phyloP scores from a whole-genome alignment of 2,329 filamentous ascomycete genomes.

The Diatrype stigma region DNA sequence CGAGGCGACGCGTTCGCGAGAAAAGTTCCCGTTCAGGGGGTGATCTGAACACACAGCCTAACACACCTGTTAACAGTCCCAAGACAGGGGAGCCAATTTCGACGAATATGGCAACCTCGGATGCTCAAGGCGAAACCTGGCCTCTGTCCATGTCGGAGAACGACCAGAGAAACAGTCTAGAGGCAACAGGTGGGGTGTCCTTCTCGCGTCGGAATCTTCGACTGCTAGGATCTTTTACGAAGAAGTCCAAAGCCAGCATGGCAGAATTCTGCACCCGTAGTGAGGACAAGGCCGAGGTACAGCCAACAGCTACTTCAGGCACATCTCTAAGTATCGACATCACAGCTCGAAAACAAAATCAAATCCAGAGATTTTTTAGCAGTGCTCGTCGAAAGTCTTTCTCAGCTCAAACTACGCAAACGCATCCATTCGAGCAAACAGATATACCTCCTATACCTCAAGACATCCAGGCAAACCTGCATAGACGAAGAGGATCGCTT shows the following conservation, averaged over 20 bases:
- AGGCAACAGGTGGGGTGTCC: constrained; percentile 5
- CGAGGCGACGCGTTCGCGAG: constrained; percentile 25
- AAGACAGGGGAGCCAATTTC: background rate
- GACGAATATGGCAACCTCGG: constrained; percentile 1
- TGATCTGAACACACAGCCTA: constrained; percentile 4
- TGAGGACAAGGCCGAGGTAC: constrained; percentile 9
- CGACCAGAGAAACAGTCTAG: constrained; percentile 16
- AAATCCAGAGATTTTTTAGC: constrained; percentile 37
- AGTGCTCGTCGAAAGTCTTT: constrained; percentile 26
- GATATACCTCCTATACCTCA: constrained; percentile 32
- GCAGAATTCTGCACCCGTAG: constrained; percentile 15
- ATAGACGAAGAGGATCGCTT: constrained; percentile 30
- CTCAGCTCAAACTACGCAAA: constrained; percentile 30
- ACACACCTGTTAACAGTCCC: background rate
- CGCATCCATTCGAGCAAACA: constrained; percentile 27
- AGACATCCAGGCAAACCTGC: constrained; percentile 32
- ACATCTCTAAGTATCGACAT: constrained; percentile 32
- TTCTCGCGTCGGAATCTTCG: constrained; percentile 7
- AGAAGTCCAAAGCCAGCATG: constrained; percentile 11
- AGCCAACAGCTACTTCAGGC: constrained; percentile 20
- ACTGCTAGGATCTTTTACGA: constrained; percentile 1
- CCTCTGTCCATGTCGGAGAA: constrained; percentile 35
- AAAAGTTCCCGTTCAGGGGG: constrained; percentile 14
- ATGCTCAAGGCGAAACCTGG: constrained; percentile 15
- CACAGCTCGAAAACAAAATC: constrained; percentile 31